Evolutionary conservation across 495 filamentous ascomycete species (phyloP), one percentile per base, ranked within the genome.

Genomic region (Xylaria cubensis): DNA sequence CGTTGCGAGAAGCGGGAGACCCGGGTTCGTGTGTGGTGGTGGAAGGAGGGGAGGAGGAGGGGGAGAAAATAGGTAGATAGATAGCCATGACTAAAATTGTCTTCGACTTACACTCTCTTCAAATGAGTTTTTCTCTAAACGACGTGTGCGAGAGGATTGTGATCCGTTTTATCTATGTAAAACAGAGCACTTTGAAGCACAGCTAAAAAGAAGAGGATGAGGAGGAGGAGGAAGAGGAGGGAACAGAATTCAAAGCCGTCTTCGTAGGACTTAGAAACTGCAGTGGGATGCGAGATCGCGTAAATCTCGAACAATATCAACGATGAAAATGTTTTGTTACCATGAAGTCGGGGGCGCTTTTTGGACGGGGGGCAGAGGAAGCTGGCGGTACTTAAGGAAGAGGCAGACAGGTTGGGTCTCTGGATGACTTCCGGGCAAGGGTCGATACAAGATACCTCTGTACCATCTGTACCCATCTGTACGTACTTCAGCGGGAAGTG

Each of bases 111-210:
- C 73, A 73, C 61, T 72, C 74, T 76, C 78, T 80, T 78, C 76
- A 24, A 29, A 64, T 73, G 44, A 17, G 36, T 65, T 10, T 65
- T 10, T 53, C 24, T 65, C 19, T 53, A 36, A 42, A 36, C 8
- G 26, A 42, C 7, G 10, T 53, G 64, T 53, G 64, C 15, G 64
- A 44, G 64, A 44, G 29, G 44, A 32, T 44, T 44, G 56, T 64
- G 72, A 67, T 76, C 67, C 70, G 77, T 75, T 75, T 69, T 75
- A 42, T 70, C 72, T 72, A 77, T 63, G 74, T 66, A 81, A 78
- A 71, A 75, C 75, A 77, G 74, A 81, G 74, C 76, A 74, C 24
- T 26, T 17, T 44, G 62, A 55, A 75, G 72, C 72, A 71, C 63
- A 71, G 36, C 48, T n/a, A n/a, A 69, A 70, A 39, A 6, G 8